Evolutionary conservation across 371 early-diverging fungal genomes (phyloP).

Genomic region (Phascolomyces articulosus): DNA sequence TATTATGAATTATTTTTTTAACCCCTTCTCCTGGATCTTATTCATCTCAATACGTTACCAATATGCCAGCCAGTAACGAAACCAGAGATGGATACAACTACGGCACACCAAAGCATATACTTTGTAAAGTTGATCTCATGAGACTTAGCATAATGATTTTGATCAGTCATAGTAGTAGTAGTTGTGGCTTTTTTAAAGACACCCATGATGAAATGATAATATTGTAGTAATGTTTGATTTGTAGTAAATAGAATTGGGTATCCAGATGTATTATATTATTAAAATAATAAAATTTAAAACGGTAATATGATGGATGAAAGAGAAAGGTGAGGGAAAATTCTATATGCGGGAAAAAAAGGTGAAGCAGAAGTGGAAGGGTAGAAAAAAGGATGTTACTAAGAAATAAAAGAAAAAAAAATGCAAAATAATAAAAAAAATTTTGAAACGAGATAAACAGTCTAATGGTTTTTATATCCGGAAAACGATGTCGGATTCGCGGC

Average conservation of each 20-base stretch:
- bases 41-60: slow-evolving; percentile 7
- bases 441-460: not conserved
- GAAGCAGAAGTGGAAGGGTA: not conserved
- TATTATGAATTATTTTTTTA: too few relatives aligned
- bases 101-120: slow-evolving; percentile 13
- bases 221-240: not conserved
- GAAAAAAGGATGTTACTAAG: not conserved
- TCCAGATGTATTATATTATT: not conserved
- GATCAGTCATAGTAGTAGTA: not conserved
- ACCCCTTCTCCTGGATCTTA: too few relatives aligned
- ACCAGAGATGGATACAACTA: slow-evolving; percentile 15
- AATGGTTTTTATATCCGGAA: not conserved
- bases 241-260: not conserved
- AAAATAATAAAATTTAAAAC: not conserved
- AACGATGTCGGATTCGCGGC: not conserved
- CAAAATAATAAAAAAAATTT: not conserved
- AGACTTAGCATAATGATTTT: not conserved
- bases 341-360: not conserved
- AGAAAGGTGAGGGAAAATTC: not conserved
- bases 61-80: slow-evolving; percentile 21
- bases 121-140: slow-evolving; percentile 9
- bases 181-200: not conserved
- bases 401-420: not conserved
- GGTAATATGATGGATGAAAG: not conserved
- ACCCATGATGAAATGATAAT: not conserved